Percentiles rank a stretch among this genome's conserved stretches.
phyloP scores from a whole-genome alignment of 257 asterid species.

The Gentiana straminea region DNA sequence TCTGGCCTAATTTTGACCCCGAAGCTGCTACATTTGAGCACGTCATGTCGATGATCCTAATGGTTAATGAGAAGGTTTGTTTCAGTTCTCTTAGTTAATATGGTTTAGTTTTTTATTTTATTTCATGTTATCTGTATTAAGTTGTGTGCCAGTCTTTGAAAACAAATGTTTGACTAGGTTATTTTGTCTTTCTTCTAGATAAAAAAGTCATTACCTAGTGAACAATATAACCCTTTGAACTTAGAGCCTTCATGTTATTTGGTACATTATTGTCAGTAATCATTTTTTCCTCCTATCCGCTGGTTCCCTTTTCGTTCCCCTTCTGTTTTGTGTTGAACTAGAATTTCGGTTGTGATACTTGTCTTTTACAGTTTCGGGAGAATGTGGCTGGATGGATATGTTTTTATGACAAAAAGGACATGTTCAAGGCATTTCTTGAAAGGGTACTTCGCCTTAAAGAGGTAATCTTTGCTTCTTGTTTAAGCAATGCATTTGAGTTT shows the following conservation, averaged over 20 bases:
- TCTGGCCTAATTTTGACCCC: slow-evolving; percentile 84
- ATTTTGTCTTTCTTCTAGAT: too few relatives aligned
- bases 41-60: slow-evolving; percentile 93
- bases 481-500: not conserved
- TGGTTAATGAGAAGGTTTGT: slow-evolving; percentile 97
- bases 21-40: slow-evolving; percentile 92
- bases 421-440: slow-evolving; percentile 80
- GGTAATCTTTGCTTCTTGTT: slow-evolving; percentile 30
- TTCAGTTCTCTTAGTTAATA: not conserved
- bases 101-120: not conserved
- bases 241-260: too few relatives aligned
- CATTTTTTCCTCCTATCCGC: too few relatives aligned
- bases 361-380: slow-evolving; percentile 84
- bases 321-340: not conserved
- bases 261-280: too few relatives aligned
- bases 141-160: too few relatives aligned
- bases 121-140: not conserved
- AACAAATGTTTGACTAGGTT: too few relatives aligned
- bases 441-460: slow-evolving; percentile 82
- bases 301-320: not conserved
- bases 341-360: not conserved
- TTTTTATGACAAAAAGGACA: slow-evolving; percentile 64
- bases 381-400: slow-evolving; percentile 97
- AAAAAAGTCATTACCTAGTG: too few relatives aligned
- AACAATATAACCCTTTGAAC: too few relatives aligned